A percentile compares a stretch with the other conserved stretches of the same genome.
phyloP scores from a whole-genome alignment of 139 green algal species.

The Pleodorina starrii region DNA sequence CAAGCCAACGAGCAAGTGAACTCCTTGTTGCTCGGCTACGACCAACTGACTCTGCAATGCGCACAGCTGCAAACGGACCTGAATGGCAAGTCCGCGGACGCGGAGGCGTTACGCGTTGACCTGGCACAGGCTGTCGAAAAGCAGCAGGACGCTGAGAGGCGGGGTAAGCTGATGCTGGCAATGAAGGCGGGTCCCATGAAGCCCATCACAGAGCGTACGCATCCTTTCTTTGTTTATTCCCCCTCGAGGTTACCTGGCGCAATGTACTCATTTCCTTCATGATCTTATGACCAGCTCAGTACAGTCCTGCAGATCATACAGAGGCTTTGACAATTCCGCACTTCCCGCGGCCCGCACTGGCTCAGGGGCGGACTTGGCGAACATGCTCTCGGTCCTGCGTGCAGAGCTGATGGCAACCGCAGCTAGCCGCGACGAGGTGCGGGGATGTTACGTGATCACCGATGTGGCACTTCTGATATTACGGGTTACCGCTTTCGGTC shows the following conservation, averaged over 20 bases:
- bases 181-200: too few species aligned
- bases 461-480: not conserved
- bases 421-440: not conserved
- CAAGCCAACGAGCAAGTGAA: not conserved
- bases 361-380: conserved; percentile 3
- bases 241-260: too few species aligned
- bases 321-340: not conserved
- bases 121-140: not conserved
- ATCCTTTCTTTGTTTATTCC: too few species aligned
- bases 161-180: too few species aligned
- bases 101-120: not conserved
- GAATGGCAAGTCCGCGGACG: not conserved
- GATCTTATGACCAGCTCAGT: too few species aligned
- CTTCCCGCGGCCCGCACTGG: too few species aligned
- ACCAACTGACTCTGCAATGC: not conserved
- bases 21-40: not conserved
- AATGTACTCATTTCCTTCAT: too few species aligned
- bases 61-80: not conserved
- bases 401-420: not conserved
- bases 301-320: too few species aligned
- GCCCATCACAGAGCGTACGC: too few species aligned
- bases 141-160: conserved; percentile 2
- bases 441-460: too few species aligned
- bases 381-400: not conserved
- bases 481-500: too few species aligned